Evolutionary conservation across 208 protist species (phyloP).

Genomic region (Balamuthia mandrillaris): DNA sequence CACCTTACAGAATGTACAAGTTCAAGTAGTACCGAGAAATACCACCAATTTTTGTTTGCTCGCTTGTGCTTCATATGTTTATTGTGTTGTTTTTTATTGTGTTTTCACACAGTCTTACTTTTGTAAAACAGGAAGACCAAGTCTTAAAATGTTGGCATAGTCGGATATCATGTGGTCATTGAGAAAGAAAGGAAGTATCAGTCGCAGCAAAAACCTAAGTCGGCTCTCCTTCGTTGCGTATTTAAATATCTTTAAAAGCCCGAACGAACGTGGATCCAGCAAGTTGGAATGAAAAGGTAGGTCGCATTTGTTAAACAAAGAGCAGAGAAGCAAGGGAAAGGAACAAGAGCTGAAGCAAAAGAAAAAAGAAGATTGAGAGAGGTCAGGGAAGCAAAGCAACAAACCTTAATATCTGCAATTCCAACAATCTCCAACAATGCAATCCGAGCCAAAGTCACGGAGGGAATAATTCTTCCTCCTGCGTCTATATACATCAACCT

Average conservation of each 20-base stretch:
- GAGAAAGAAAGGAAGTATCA: slow-evolving; percentile 14
- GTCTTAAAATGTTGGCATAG: too few relatives aligned
- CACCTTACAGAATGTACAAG: too few relatives aligned
- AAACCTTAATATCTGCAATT: neutral
- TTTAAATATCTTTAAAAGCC: neutral
- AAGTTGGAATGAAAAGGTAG: too few relatives aligned
- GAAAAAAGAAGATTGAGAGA: neutral
- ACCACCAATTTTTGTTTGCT: too few relatives aligned
- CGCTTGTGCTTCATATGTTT: too few relatives aligned
- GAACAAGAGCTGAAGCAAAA: too few relatives aligned
- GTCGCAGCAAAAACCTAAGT: neutral
- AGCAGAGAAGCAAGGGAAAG: too few relatives aligned
- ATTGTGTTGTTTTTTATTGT: too few relatives aligned
- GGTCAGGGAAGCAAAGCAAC: neutral
- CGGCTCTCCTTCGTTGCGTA: neutral
- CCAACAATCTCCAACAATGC: neutral
- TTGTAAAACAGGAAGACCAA: too few relatives aligned
- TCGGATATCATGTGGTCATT: slow-evolving; percentile 18
- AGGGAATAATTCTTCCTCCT: neutral
- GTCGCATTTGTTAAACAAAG: too few relatives aligned
- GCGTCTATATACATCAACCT: slow-evolving; percentile 7
- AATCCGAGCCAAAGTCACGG: neutral
- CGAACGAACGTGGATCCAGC: neutral
- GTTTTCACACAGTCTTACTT: too few relatives aligned
- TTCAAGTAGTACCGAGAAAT: too few relatives aligned